Evolutionary conservation across 1,139 yeast genomes (phyloP).

Genomic region (Kluyveromyces sp.): DNA sequence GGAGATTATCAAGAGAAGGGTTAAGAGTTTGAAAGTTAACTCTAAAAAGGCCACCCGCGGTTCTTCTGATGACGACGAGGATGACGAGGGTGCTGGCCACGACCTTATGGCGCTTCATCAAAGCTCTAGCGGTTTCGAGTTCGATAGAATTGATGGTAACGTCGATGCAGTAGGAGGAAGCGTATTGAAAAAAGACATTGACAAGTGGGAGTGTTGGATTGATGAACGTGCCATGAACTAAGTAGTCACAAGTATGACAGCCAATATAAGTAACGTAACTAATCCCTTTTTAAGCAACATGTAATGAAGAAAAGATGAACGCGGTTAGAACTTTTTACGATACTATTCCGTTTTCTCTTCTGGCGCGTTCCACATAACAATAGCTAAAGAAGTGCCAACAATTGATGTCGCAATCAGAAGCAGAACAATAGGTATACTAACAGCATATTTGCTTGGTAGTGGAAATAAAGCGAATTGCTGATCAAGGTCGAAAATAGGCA

Average conservation of each 20-base stretch:
- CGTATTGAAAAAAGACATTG: constrained; percentile 47
- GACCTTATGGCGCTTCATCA: constrained; percentile 7
- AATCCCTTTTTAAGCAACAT: background rate
- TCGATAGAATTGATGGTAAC: constrained; percentile 50
- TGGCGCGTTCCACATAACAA: constrained; percentile 12
- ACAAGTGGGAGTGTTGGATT: constrained; percentile 69
- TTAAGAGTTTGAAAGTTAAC: constrained; percentile 20
- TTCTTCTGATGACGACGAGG: constrained; percentile 68
- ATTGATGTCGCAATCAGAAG: constrained; percentile 20
- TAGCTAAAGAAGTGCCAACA: constrained; percentile 24
- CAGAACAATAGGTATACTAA: constrained; percentile 23
- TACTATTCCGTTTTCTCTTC: background rate
- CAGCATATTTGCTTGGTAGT: constrained; percentile 24
- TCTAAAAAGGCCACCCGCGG: constrained; percentile 27
- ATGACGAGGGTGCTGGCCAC: constrained; percentile 47
- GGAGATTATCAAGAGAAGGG: constrained; percentile 26
- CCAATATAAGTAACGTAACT: background rate
- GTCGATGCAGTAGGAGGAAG: constrained; percentile 68
- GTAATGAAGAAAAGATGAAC: background rate
- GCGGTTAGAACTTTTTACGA: background rate
- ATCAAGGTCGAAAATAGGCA: constrained; percentile 27
- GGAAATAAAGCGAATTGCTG: constrained; percentile 21
- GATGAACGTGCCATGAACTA: constrained; percentile 38
- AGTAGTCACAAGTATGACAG: background rate
- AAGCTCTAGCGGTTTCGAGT: constrained; percentile 13